These are phyloP conservation scores for Exserohilum turcica DNA, from an alignment of 2,329 filamentous ascomycete genomes.

Conservation along the genomic window DNA sequence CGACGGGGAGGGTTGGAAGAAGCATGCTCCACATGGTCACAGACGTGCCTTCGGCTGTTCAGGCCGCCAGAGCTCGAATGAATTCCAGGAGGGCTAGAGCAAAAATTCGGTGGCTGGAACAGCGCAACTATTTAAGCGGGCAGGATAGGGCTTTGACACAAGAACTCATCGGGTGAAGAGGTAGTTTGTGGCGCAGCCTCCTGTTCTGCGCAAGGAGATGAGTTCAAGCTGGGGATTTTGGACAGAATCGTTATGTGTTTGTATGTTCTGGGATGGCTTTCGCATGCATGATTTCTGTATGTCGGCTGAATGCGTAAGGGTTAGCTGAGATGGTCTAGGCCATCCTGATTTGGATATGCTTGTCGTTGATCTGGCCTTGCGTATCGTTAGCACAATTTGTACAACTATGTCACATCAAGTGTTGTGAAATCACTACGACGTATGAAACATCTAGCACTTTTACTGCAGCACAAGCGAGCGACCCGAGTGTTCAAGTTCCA, in stretches of 20 bases:
- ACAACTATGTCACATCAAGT: no score
- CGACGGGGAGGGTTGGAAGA: slow-evolving; percentile 3
- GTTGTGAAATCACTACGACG: neutral
- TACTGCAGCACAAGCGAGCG: neutral
- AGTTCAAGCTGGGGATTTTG: neutral
- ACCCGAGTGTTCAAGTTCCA: neutral
- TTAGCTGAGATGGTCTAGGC: no score
- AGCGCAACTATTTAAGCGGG: slow-evolving; percentile 1
- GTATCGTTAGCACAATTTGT: no score
- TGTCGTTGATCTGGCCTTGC: no score
- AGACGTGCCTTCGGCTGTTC: slow-evolving; percentile 1
- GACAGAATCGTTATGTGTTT: no score
- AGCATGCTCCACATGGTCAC: slow-evolving; percentile 3
- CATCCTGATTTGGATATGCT: no score
- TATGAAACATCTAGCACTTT: neutral
- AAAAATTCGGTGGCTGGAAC: slow-evolving; percentile 7
- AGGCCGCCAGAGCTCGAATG: slow-evolving; percentile 1
- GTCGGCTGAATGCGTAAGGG: no score
- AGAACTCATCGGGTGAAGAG: neutral
- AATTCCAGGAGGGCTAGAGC: slow-evolving; percentile 1
- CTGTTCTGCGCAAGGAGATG: neutral
- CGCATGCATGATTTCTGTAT: no score
- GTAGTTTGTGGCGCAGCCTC: neutral
- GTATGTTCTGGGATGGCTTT: no score
- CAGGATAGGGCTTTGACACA: slow-evolving; percentile 1